These are phyloP conservation scores for Penicillium paradoxum DNA, from an alignment of 495 filamentous ascomycete genomes.

Conservation along the genomic window DNA sequence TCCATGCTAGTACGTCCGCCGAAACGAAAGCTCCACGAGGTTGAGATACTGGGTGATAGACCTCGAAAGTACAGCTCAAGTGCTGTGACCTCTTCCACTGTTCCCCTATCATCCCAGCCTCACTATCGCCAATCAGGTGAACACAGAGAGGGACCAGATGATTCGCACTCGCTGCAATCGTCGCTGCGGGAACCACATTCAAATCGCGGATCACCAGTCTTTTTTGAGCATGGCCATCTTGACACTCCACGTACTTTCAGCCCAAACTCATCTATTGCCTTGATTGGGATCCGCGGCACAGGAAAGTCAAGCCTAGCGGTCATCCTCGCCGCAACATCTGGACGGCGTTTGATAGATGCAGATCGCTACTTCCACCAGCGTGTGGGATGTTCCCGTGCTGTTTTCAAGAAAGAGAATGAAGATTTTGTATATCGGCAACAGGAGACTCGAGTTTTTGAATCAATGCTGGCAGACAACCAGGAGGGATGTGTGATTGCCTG, in stretches of 20 bases:
- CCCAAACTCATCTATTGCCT: conserved; percentile 62
- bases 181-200: conserved; percentile 29
- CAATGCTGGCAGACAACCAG: conserved; percentile 56
- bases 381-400: conserved; percentile 56
- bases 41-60: conserved; percentile 24
- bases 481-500: conserved; percentile 68
- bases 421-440: conserved; percentile 56
- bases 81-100: neutral
- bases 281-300: conserved; percentile 69
- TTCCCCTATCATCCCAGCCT: neutral
- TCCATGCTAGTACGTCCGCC: conserved; percentile 35
- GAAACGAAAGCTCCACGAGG: conserved; percentile 35
- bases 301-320: conserved; percentile 75
- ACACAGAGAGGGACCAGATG: conserved; percentile 18
- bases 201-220: conserved; percentile 30
- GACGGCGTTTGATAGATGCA: conserved; percentile 64
- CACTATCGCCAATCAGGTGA: conserved; percentile 22
- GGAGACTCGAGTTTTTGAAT: conserved; percentile 57
- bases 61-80: conserved; percentile 17
- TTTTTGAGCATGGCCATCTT: conserved; percentile 25
- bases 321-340: conserved; percentile 67
- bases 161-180: conserved; percentile 14
- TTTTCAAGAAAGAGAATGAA: conserved; percentile 57
- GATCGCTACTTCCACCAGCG: conserved; percentile 66
- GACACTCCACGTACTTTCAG: conserved; percentile 45